Base-by-base conservation (phyloP, 2,329 filamentous ascomycete species). In the Fusarium mundagurra region DNA sequence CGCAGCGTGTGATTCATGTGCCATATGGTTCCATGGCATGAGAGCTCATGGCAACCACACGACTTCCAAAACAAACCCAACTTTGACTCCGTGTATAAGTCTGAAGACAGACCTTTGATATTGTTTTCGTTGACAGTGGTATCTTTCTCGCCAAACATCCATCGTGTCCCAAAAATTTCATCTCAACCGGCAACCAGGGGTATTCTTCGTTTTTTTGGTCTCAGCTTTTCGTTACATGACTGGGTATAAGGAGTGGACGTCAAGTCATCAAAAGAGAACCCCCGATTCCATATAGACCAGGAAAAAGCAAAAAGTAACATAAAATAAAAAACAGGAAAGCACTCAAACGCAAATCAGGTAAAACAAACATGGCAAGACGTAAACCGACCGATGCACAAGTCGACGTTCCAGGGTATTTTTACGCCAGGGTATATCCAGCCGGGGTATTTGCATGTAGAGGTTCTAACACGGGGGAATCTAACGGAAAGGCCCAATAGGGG, bases 401-500 rank as follows among this genome's bases (percentile, higher is more conserved):
- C 81, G 79, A 77, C 70, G 79, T 83, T 84, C 83, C 83, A 81
- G 85, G 86, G 86, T 88, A 89, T 88, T 86, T 85, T 86, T 86
- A 86, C 88, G 86, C 88, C 86, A 89, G 87, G 88, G 88, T 90
- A 90, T 90, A 90, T 90, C 88, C 88, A 90, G 88, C 88, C 87
- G 85, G 87, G 82, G 86, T 88, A 88, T 88, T 87, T 86, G 85
- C 85, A 86, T 85, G 83, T 85, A 86, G 82, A 83, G 82, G 74
- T 81, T 84, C 82, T 83, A 83, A 84, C 82, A 83, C 79, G 80
- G 79, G 76, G 77, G 77, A 86, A 85, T 91, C 92, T 92, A 96
- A 93, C 94, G 94, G 88, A 93, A 94, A 90, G 93, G 92, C 88
- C 93, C 94, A 89, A 95, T 92, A 77, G 93, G 93, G 88, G 91